Percentiles rank a stretch among this genome's conserved stretches.
phyloP scores from a whole-genome alignment of 2,329 filamentous ascomycete genomes.

The Endothia cerciana region DNA sequence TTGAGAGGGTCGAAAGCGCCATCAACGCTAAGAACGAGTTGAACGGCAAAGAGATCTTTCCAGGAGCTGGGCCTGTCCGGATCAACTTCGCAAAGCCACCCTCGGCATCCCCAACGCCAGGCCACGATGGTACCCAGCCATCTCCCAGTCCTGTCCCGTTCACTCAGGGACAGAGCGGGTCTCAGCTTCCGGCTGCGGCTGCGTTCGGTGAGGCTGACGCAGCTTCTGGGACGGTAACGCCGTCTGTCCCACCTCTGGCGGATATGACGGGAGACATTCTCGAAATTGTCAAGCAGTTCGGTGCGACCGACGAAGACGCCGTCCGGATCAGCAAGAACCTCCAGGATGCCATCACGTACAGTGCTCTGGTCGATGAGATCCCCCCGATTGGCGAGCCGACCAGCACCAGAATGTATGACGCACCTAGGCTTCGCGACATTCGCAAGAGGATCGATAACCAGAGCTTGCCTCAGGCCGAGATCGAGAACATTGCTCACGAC shows the following conservation, averaged over 20 bases:
- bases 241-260: constrained; percentile 71
- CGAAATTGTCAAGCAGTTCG: constrained; percentile 86
- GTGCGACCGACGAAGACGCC: constrained; percentile 79
- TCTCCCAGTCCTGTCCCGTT: constrained; percentile 91
- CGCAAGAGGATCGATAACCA: constrained; percentile 98
- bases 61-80: constrained; percentile 88
- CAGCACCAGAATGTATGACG: constrained; percentile 88
- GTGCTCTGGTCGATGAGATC: constrained; percentile 78
- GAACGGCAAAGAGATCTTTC: constrained; percentile 98
- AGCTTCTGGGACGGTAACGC: constrained; percentile 48
- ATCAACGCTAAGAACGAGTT: constrained; percentile 84
- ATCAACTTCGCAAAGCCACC: constrained; percentile 98
- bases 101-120: constrained; percentile 85
- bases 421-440: constrained; percentile 92
- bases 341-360: constrained; percentile 75
- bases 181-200: constrained; percentile 46
- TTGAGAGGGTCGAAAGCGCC: constrained; percentile 87
- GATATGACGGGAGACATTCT: constrained; percentile 85
- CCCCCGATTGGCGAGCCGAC: constrained; percentile 87
- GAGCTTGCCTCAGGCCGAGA: constrained; percentile 80
- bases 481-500: constrained; percentile 86
- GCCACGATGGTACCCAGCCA: constrained; percentile 83
- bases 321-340: constrained; percentile 73
- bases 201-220: constrained; percentile 39
- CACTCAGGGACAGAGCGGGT: constrained; percentile 57